These are phyloP conservation scores for Xylaria palmicola DNA, from an alignment of 495 filamentous ascomycete genomes.

Conservation along the genomic window DNA sequence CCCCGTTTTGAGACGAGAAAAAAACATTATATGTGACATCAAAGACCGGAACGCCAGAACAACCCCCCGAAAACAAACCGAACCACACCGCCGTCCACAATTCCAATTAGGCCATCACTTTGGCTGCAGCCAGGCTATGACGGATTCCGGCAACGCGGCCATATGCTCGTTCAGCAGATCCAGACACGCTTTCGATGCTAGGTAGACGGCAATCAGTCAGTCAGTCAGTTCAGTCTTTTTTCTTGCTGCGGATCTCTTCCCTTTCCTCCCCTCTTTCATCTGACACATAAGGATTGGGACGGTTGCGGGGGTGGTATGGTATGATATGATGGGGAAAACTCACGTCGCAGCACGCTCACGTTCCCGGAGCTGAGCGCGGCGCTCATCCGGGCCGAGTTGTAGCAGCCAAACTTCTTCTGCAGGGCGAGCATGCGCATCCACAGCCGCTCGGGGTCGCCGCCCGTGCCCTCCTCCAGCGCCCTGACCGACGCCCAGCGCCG, in stretches of 20 bases:
- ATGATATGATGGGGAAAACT: slow-evolving; percentile 24
- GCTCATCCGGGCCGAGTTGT: slow-evolving; percentile 46
- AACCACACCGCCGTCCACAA: not conserved
- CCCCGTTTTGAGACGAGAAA: not conserved
- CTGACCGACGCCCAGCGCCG: slow-evolving; percentile 29
- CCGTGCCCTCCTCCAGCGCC: slow-evolving; percentile 29
- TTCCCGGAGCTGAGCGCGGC: slow-evolving; percentile 40
- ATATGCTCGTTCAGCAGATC: slow-evolving; percentile 47
- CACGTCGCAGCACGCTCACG: slow-evolving; percentile 37
- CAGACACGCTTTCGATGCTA: slow-evolving; percentile 43
- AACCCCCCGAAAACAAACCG: not conserved
- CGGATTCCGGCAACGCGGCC: slow-evolving; percentile 33
- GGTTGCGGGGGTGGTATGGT: too few relatives aligned
- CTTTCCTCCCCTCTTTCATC: too few relatives aligned
- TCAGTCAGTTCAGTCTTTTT: not conserved
- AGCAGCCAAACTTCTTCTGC: slow-evolving; percentile 43
- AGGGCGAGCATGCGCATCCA: slow-evolving; percentile 48
- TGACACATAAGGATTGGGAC: too few relatives aligned
- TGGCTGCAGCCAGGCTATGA: slow-evolving; percentile 9
- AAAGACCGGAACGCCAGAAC: slow-evolving; percentile 2
- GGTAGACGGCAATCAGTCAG: not conserved
- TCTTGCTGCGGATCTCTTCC: too few relatives aligned
- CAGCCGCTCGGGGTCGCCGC: slow-evolving; percentile 36
- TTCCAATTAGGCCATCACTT: slow-evolving; percentile 1
- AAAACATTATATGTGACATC: not conserved